Conservation (phyloP, 2,329 filamentous ascomycete genomes). For the Neofusicoccum cordaticola region DNA sequence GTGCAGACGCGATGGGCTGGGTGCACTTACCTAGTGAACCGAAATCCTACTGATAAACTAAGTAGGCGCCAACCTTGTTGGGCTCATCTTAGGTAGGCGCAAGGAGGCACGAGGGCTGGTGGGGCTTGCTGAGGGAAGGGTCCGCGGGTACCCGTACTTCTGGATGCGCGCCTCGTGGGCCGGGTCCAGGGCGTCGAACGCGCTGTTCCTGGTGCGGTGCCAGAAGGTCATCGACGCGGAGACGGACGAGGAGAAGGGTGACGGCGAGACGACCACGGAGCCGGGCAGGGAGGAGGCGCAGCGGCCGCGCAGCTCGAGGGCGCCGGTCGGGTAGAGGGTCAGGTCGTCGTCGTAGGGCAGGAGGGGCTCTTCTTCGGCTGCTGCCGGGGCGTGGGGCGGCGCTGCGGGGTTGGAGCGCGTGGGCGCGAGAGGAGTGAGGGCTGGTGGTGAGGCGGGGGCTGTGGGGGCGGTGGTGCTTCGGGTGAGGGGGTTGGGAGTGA, state of each 20-base stretch:
- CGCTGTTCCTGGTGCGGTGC: constrained; percentile 22
- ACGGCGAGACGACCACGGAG: constrained; percentile 8
- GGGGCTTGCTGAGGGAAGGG: background rate
- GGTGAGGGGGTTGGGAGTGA: constrained; percentile 16
- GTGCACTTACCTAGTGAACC: no score
- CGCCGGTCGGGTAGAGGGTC: constrained; percentile 17
- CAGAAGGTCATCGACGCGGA: constrained; percentile 3
- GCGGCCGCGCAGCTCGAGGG: background rate
- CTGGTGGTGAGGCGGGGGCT: background rate
- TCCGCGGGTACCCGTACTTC: background rate
- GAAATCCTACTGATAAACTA: background rate
- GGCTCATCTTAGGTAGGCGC: background rate
- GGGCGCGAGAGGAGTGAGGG: background rate
- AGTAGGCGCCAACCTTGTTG: background rate
- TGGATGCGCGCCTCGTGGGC: no score
- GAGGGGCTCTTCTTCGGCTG: no score
- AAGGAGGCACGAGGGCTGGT: constrained; percentile 6
- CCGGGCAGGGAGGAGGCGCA: constrained; percentile 21
- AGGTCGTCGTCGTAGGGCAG: constrained; percentile 24
- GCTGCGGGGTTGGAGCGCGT: background rate
- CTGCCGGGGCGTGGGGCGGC: no score
- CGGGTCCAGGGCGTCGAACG: constrained; percentile 19
- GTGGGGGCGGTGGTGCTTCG: background rate
- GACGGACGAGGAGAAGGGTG: background rate
- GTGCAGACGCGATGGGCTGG: no score